Evolutionary conservation across 2,329 filamentous ascomycete species (phyloP), one percentile per base, ranked within the genome.

Genomic region (Balansia obtecta): DNA sequence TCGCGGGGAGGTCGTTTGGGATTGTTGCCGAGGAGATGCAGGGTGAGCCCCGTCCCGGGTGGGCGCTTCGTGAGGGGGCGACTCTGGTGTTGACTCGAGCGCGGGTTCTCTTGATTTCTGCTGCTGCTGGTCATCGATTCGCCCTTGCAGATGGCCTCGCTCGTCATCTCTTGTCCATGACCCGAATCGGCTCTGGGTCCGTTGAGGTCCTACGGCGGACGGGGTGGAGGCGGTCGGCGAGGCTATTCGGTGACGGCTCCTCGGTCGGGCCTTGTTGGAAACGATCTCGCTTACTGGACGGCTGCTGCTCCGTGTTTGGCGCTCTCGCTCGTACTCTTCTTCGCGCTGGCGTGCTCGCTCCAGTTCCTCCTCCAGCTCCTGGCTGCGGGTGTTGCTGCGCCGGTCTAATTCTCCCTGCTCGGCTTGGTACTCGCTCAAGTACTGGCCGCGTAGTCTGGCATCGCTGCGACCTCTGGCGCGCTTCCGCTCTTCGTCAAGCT

Each of bases 381-480:
- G 79, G 55, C 75, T 77, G 54, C 74, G 79, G 64, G 91, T 76
- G 49, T 73, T 58, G 51, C 27, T 42, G 13, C 34, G 39, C 16
- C 48, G 44, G 16, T 52, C 60, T 61, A 61, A 52, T 67, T 63
- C 58, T 60, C 54, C 73, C 65, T 62, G 81, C 57, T 88, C 83
- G 18, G 83, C 81, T 63, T 88, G 85, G 63, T 95, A 95, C 62
- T 95, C 86, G 61, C 86, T 91, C 47, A 95, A 75, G 58, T 84
- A 90, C 62, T 95, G 89, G 2, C 89, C 89, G 53, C 83, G 84
- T 20, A 95, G 72, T 54, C 83, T 79, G 38, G 76, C 74, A 58
- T 89, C 83, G 60, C 79, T 83, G 53, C 79, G 75, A 44, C 73
- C 76, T 52, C 80, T 76, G 50, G 79, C 73, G 52, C 78, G 74